Evolutionary conservation across 192 early-diverging fungal species (phyloP).

Genomic region (Mortierella claussenii): DNA sequence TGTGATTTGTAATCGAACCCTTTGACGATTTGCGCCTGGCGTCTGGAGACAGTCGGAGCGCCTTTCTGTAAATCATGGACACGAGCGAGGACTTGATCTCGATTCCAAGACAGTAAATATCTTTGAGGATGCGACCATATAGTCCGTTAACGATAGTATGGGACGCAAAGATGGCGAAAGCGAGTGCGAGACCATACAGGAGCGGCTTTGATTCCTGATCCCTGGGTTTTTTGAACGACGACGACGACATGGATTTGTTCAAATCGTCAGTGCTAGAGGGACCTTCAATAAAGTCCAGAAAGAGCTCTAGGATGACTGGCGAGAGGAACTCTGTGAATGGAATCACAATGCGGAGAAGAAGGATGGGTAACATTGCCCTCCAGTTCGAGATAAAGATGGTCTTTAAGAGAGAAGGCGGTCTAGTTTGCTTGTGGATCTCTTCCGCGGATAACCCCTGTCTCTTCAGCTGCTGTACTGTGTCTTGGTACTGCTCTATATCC

Average conservation of each 20-base stretch:
- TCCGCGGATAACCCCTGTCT: neutral
- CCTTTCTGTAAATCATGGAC: constrained; percentile 52
- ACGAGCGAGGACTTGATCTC: constrained; percentile 22
- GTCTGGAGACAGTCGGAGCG: constrained; percentile 45
- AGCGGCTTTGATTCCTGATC: constrained; percentile 12
- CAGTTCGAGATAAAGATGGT: constrained; percentile 23
- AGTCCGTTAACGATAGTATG: neutral
- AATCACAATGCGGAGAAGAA: neutral
- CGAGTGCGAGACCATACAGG: constrained; percentile 18
- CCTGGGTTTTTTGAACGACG: neutral
- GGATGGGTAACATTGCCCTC: constrained; percentile 9
- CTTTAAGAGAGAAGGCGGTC: constrained; percentile 16
- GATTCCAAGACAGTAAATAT: neutral
- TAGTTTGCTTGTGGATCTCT: constrained; percentile 10
- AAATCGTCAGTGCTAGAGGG: neutral
- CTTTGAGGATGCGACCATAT: neutral
- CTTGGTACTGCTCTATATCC: constrained; percentile 1
- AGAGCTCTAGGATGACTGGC: constrained; percentile 17
- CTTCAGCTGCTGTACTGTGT: neutral
- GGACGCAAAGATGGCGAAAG: constrained; percentile 6
- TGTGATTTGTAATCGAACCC: constrained; percentile 54
- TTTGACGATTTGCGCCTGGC: constrained; percentile 34
- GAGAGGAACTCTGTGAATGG: constrained; percentile 22
- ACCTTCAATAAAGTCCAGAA: constrained; percentile 32
- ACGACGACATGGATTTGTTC: neutral